Conservation (phyloP, 164 flowering plant species). For the Annona squamosa region DNA sequence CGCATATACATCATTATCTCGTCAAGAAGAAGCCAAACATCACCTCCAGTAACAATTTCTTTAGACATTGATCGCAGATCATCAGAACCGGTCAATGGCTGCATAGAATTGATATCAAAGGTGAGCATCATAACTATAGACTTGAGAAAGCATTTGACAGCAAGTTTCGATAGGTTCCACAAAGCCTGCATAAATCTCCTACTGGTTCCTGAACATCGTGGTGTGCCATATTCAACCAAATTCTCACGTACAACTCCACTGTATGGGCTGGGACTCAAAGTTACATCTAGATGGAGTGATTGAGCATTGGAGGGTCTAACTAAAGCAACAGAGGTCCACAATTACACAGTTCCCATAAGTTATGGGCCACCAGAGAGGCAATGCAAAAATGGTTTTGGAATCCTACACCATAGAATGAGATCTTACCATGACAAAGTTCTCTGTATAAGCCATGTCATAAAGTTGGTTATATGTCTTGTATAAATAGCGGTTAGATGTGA, state of each 20-base stretch:
- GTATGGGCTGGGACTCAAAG: too few species aligned
- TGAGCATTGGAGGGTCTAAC: too few species aligned
- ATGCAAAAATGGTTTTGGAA: too few species aligned
- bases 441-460: slow-evolving; percentile 82
- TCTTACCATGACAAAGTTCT: slow-evolving; percentile 84
- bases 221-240: neutral
- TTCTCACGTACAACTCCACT: neutral
- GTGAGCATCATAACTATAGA: slow-evolving; percentile 2
- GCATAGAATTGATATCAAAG: slow-evolving; percentile 13
- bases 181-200: neutral
- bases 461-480: slow-evolving; percentile 81
- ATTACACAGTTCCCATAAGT: too few species aligned
- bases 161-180: neutral
- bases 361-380: too few species aligned
- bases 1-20: slow-evolving; percentile 95
- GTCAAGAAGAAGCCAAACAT: slow-evolving; percentile 97
- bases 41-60: slow-evolving; percentile 93
- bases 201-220: neutral
- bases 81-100: slow-evolving; percentile 76
- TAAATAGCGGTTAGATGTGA: slow-evolving; percentile 65
- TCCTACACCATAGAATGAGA: too few species aligned
- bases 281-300: too few species aligned
- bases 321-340: too few species aligned
- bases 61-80: slow-evolving; percentile 77
- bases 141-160: neutral